Base-by-base conservation (phyloP, 2,329 filamentous ascomycete species). In the Colletotrichum ledebouriae region DNA sequence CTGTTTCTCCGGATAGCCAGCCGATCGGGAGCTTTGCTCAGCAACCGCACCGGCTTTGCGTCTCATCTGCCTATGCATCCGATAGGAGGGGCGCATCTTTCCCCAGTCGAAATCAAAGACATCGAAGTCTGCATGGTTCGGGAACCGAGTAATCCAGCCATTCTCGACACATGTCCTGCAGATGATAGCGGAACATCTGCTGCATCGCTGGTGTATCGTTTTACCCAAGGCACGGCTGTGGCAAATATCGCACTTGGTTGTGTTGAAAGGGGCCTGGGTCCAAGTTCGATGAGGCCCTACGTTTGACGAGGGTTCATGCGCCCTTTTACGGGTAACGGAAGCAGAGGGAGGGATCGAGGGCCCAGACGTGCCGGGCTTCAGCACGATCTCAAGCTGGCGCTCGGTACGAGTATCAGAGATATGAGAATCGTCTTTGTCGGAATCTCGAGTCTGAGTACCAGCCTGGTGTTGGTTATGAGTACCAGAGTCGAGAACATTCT, bases 41-140 rank as follows among this genome's bases (percentile, higher is more conserved):
- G 34, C 55, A 37, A 13, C 41, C 11, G 12, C 20, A 4, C 7
- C 20, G 17, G 37, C 33, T 22, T 15, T 41, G 20, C 15, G 12
- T 55, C 25, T 37, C 29, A 33, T 29, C 33, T 3, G 13, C 20
- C n/a, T 41, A 10, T 29, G 13, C 25, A 57, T 57, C 11, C 55
- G 55, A n/a, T n/a, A 17, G 12, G 34, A 41, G 20, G 33, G 57
- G 10, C 42, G 33, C 57, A 59, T 59, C 17, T 41, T 59, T 13
- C 57, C 57, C 57, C 57, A 59, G 57, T 59, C 17, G 44, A 59
- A 50, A 17, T 59, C n/a, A 22, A 17, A 34, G 17, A 41, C 44
- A 20, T 50, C 20, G 5, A 59, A 22, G 2, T 22, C 12, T 10
- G 20, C 12, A n/a, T 59, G 57, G 33, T 50, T 25, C 4, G n/a